Evolutionary conservation across 768 basidiomycete genomes (phyloP).

Genomic region (Termitomyces sp.): DNA sequence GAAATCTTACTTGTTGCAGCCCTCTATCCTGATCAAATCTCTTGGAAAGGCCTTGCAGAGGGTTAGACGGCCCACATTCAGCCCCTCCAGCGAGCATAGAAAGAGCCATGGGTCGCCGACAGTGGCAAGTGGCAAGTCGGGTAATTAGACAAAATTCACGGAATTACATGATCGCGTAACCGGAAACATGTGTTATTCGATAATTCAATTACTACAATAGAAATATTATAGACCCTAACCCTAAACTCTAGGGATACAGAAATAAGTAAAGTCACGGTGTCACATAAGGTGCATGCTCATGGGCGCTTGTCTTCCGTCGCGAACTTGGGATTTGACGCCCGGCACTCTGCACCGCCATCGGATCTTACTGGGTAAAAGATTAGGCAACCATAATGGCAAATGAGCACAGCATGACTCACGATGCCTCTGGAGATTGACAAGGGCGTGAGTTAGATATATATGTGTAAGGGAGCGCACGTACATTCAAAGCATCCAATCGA

Average conservation of each 20-base stretch:
- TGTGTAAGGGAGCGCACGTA: slow-evolving; percentile 42
- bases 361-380: slow-evolving; percentile 63
- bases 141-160: slow-evolving; percentile 11
- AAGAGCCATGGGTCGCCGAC: slow-evolving; percentile 57
- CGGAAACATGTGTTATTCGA: slow-evolving; percentile 20
- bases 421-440: slow-evolving; percentile 57
- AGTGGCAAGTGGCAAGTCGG: neutral
- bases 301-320: slow-evolving; percentile 23
- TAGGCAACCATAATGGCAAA: slow-evolving; percentile 15
- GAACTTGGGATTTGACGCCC: slow-evolving; percentile 43
- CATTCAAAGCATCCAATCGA: slow-evolving; percentile 89
- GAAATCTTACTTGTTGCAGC: slow-evolving; percentile 60
- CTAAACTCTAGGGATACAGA: slow-evolving; percentile 16
- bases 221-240: slow-evolving; percentile 21
- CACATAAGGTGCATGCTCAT: slow-evolving; percentile 6
- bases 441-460: slow-evolving; percentile 16
- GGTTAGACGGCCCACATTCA: slow-evolving; percentile 86
- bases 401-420: slow-evolving; percentile 46
- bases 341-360: slow-evolving; percentile 80
- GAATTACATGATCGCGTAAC: slow-evolving; percentile 1
- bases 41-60: slow-evolving; percentile 77
- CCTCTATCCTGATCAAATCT: slow-evolving; percentile 79
- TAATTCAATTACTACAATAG: slow-evolving; percentile 21
- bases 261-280: slow-evolving; percentile 8
- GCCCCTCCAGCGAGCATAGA: slow-evolving; percentile 75